Base-by-base conservation (phyloP, 257 asterid species). In the Solanum pinnatisectum region DNA sequence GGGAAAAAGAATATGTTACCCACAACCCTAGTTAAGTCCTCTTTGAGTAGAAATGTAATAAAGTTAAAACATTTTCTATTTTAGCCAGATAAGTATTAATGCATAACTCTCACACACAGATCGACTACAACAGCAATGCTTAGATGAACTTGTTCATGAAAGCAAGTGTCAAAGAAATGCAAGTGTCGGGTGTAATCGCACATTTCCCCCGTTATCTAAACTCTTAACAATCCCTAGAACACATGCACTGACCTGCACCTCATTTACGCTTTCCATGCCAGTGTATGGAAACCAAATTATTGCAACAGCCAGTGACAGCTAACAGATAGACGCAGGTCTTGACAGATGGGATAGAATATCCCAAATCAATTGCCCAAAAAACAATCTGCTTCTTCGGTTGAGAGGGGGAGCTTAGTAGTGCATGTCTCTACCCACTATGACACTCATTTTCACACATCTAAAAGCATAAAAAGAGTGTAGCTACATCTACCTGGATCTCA, bases 401-500 rank as follows among this genome's bases (percentile, higher is more conserved):
- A 33, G 83, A 23, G 30, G 40, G 18, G 67, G 40, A 27, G 40
- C 68, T 2, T 42, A 25, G 16, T 44, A 81, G 37, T 32, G 40
- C 85, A 46, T 3, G 10, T 79, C 85, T 30, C 40, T 63, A 81
- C 15, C 68, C 67, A 46, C 27, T 85, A 85, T 9, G 87, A 65
- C 73, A 25, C n/a, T 20, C 60, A 68, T 68, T 33, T 16, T n/a
- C 44, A 85, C 65, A 25, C 56, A 85, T 49, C 68, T 40, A 20
- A 68, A 52, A 37, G 74, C 74, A 60, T 7, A 15, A 74, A 40
- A 68, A 65, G 13, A 16, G 37, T 2, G 23, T 9, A 63, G 27
- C 5, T 81, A 46, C 67, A 76, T 67, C 88, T 92, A 97, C 99
- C 99, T 96, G 99, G 89, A 97, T 96, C 93, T 97, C 99, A 87